Percentiles rank a stretch among this genome's conserved stretches.
Evolutionary conservation across 352 stramenopile genomes (phyloP).

Genomic region (Globisporangium radiosum): DNA sequence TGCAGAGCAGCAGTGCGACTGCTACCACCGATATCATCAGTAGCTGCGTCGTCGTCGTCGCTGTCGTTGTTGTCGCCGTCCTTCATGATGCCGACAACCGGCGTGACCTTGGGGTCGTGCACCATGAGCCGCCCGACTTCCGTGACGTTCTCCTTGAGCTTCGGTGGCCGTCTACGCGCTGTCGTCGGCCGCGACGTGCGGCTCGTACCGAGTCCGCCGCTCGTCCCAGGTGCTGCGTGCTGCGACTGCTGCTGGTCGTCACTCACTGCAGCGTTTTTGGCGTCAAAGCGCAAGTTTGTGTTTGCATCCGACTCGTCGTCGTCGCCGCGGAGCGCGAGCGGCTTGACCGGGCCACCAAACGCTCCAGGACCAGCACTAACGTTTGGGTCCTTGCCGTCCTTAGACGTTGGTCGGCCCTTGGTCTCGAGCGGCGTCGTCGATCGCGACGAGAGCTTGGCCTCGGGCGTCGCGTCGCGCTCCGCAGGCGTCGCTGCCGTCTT

Average conservation of each 20-base stretch:
- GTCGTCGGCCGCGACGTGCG: slow-evolving; percentile 77
- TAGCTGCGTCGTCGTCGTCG: slow-evolving; percentile 17
- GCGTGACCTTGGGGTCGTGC: slow-evolving; percentile 75
- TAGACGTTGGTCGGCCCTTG: slow-evolving; percentile 29
- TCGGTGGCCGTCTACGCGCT: slow-evolving; percentile 74
- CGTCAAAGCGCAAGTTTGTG: slow-evolving; percentile 35
- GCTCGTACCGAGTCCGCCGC: slow-evolving; percentile 45
- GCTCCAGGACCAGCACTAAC: slow-evolving; percentile 12
- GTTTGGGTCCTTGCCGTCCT: slow-evolving; percentile 32
- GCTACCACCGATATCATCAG: slow-evolving; percentile 15
- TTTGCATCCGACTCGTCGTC: slow-evolving; percentile 53
- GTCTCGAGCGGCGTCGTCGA: slow-evolving; percentile 51
- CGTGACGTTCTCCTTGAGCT: slow-evolving; percentile 85
- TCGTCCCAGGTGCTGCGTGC: slow-evolving; percentile 32
- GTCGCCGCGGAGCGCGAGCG: slow-evolving; percentile 31
- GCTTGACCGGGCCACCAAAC: slow-evolving; percentile 56
- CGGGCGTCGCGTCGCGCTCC: slow-evolving; percentile 44
- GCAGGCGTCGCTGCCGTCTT: slow-evolving; percentile 4
- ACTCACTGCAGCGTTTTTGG: slow-evolving; percentile 24
- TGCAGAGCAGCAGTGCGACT: neutral
- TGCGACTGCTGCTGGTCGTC: slow-evolving; percentile 10
- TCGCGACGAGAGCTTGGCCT: slow-evolving; percentile 48
- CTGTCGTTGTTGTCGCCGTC: slow-evolving; percentile 64
- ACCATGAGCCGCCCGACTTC: slow-evolving; percentile 63
- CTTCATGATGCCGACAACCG: slow-evolving; percentile 75